Conservation (phyloP, 306 rosid genomes). For the Prunus armeniaca region DNA sequence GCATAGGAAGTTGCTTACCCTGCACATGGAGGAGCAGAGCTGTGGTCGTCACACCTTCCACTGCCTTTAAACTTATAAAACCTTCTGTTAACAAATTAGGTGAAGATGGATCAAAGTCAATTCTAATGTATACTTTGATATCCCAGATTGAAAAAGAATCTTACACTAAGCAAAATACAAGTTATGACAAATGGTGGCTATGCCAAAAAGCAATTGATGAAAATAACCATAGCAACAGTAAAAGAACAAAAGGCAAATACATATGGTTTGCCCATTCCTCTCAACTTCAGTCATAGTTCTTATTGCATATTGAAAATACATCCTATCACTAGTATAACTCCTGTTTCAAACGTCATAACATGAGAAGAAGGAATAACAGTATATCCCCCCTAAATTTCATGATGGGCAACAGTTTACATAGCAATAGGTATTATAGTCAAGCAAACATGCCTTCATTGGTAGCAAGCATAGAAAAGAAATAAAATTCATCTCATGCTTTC, state of each 20-base stretch:
- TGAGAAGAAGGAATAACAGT: too few species aligned
- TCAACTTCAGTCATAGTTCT: not conserved
- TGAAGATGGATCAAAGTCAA: conserved; percentile 2
- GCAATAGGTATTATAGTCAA: too few species aligned
- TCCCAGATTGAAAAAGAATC: not conserved
- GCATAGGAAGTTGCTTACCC: conserved; percentile 45
- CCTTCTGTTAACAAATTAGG: conserved; percentile 49
- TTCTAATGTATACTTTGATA: not conserved
- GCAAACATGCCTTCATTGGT: too few species aligned
- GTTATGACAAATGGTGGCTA: not conserved
- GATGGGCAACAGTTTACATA: too few species aligned
- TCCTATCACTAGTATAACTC: too few species aligned
- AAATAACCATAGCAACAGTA: not conserved
- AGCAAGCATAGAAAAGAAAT: too few species aligned
- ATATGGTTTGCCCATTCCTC: not conserved
- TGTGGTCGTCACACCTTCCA: conserved; percentile 64
- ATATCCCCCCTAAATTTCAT: too few species aligned
- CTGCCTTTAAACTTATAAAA: conserved; percentile 67
- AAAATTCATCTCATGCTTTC: not conserved
- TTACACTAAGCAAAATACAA: not conserved
- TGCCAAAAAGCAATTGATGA: not conserved
- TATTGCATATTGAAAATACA: too few species aligned
- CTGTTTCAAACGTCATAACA: too few species aligned
- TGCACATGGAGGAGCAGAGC: conserved; percentile 76
- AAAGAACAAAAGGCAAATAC: not conserved